phyloP scores from a whole-genome alignment of 805 yeast genomes.

The Pichia deserticola region DNA sequence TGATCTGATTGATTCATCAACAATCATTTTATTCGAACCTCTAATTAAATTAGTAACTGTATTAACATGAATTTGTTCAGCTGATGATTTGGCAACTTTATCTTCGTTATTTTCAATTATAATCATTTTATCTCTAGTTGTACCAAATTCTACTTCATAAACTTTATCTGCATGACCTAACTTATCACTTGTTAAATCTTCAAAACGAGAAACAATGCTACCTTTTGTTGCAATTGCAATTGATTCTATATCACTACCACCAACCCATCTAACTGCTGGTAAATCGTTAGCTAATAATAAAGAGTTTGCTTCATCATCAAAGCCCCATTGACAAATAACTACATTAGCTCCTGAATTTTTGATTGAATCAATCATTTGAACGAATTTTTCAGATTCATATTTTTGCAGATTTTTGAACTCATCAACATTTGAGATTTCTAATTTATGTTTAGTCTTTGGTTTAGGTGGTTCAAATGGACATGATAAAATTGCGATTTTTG shows the following conservation, averaged over 20 bases:
- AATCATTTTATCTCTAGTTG: conserved; percentile 93
- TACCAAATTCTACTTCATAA: conserved; percentile 88
- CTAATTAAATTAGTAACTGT: conserved; percentile 82
- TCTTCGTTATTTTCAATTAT: conserved; percentile 85
- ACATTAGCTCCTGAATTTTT: conserved; percentile 90
- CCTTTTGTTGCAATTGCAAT: conserved; percentile 98
- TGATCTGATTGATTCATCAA: conserved; percentile 94
- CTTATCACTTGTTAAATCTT: conserved; percentile 75
- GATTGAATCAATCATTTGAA: conserved; percentile 80
- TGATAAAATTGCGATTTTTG: conserved; percentile 88
- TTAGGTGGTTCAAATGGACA: conserved; percentile 99
- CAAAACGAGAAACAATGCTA: conserved; percentile 94
- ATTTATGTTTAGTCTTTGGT: conserved; percentile 97
- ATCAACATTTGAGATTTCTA: conserved; percentile 88
- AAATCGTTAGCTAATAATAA: conserved; percentile 76
- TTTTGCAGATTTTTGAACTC: conserved; percentile 87
- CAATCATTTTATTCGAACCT: conserved; percentile 97
- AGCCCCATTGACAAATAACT: conserved; percentile 99
- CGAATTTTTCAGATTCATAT: conserved; percentile 86
- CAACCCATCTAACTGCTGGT: conserved; percentile 99
- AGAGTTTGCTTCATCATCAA: conserved; percentile 97
- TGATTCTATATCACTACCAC: conserved; percentile 92
- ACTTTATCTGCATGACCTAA: conserved; percentile 84
- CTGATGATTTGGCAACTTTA: conserved; percentile 39
- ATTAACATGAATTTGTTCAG: conserved; percentile 8